Evolutionary conservation across 2,329 filamentous ascomycete species (phyloP).

Genomic region (Xenosphaeropsis pyriputrescens): DNA sequence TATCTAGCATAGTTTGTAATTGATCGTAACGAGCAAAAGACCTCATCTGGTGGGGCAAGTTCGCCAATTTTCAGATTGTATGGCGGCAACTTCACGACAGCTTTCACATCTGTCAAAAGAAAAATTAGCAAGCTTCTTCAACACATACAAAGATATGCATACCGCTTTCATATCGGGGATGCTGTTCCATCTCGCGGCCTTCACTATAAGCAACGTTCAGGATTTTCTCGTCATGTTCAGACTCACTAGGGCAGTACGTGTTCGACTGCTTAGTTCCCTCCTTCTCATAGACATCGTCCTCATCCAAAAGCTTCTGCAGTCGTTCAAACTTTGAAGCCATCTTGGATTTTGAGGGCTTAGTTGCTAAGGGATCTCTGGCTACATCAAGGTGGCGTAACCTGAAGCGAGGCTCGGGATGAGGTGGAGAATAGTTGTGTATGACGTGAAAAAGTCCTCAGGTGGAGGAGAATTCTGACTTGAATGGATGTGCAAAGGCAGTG

Average conservation of each 20-base stretch:
- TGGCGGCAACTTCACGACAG: neutral
- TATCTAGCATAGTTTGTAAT: constrained; percentile 42
- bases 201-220: neutral
- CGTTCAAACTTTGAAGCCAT: constrained; percentile 3
- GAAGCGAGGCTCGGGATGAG: too few species aligned
- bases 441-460: too few species aligned
- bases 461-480: too few species aligned
- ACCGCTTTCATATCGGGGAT: too few species aligned
- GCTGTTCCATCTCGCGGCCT: constrained; percentile 1
- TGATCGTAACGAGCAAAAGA: constrained; percentile 35
- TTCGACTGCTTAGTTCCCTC: neutral
- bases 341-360: too few species aligned
- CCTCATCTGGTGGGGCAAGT: constrained; percentile 11
- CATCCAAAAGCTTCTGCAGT: constrained; percentile 5
- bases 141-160: too few species aligned
- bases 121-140: too few species aligned
- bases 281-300: constrained; percentile 1
- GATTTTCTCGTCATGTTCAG: constrained; percentile 7
- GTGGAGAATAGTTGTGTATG: too few species aligned
- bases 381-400: too few species aligned
- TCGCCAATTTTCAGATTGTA: constrained; percentile 12
- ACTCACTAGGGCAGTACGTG: constrained; percentile 2
- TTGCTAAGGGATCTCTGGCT: too few species aligned
- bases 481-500: too few species aligned
- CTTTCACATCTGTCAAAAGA: too few species aligned